Base-by-base conservation (phyloP, 192 early-diverging fungal species). In the Backusella parvicylindrica region DNA sequence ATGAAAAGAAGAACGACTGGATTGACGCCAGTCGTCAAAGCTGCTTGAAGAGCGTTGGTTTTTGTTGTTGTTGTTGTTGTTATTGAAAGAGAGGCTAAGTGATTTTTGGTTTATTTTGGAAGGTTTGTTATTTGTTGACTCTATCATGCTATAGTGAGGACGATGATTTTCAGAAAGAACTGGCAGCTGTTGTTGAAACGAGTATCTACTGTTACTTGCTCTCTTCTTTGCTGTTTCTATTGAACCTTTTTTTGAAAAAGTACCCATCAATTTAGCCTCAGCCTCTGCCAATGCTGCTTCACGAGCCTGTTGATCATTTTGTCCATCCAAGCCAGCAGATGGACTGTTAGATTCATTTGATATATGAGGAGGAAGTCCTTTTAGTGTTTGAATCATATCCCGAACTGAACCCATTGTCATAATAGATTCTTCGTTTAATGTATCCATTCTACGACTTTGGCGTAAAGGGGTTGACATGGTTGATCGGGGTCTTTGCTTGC, bases 321-420 rank as follows among this genome's bases (percentile, higher is more conserved):
- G 12, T 71, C 38, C 35, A 12, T 65, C 70, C n/a, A 68, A 41
- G 26, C 26, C 68, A 43, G 68, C 37, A 43, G 35, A 76, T 76
- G 53, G 26, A 13, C 23, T 11, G 0, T 43, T 15, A 43, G 41
- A 43, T 43, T 43, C 28, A 28, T 60, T 13, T 13, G 26, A 60
- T 23, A 60, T 60, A 60, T 60, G 71, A 53, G 83, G 73, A 12
- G 88, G 86, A 11, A 86, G 56, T 49, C 65, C 81, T 41, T 86
- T 87, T 30, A 89, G 73, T 30, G 77, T 85, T 47, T 80, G 84
- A 70, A 87, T 89, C 40, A 86, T 87, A 37, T 86, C 75, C 41
- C 86, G 88, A 33, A 89, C 63, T 18, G 83, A 86, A 49, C 84
- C 76, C 18, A 89, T 67, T 2, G 86, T 81, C 53, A 82, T 82